Evolutionary conservation across 495 filamentous ascomycete species (phyloP).

Genomic region (Tuber microsphaerosporum): DNA sequence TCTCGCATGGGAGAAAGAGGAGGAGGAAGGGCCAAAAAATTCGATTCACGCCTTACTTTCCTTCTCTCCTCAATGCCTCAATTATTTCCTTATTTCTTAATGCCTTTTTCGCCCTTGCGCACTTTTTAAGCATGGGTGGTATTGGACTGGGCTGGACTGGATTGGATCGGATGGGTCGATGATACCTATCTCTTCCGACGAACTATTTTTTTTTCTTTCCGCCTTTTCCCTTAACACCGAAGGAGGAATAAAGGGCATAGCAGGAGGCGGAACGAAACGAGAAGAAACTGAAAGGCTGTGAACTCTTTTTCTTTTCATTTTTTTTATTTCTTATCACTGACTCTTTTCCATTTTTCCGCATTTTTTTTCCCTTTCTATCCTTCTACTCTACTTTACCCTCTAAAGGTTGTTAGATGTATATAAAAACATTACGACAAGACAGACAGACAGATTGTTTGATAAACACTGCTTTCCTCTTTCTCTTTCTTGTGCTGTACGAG

Average conservation of each 20-base stretch:
- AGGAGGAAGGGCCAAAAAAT: not conserved
- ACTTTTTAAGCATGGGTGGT: not conserved
- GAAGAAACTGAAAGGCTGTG: not conserved
- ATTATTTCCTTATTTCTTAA: not conserved
- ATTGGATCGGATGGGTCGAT: not conserved
- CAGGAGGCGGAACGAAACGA: not conserved
- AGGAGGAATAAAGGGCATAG: not conserved
- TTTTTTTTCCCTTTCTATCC: not conserved
- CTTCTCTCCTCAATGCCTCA: not conserved
- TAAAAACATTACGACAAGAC: not conserved
- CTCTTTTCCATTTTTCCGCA: not conserved
- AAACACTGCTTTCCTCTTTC: not conserved
- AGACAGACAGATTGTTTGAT: not conserved
- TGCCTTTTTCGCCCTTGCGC: not conserved
- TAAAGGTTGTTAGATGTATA: not conserved
- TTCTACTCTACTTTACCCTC: not conserved
- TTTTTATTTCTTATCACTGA: not conserved
- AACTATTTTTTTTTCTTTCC: not conserved
- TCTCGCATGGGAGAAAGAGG: not conserved
- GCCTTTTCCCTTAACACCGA: not conserved
- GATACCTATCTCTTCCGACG: slow-evolving; percentile 2
- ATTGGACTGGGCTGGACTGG: not conserved
- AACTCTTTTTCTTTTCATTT: not conserved
- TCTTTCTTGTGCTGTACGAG: not conserved
- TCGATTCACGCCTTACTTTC: not conserved